Base-by-base conservation (phyloP, 129 eudicot genomes). In the Glebionis coronaria region DNA sequence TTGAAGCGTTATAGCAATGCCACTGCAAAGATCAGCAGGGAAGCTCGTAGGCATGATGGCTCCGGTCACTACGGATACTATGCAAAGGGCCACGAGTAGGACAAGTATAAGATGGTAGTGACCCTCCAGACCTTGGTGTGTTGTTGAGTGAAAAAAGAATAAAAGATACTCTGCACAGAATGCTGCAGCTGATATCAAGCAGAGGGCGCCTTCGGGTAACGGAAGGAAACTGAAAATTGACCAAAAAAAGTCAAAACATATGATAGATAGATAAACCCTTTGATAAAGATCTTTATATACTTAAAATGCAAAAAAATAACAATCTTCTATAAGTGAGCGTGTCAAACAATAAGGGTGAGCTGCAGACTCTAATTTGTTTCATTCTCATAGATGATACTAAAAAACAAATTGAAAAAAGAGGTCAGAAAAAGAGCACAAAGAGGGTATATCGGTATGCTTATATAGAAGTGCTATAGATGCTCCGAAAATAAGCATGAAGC, bases 121-220 rank as follows among this genome's bases (percentile, higher is more conserved):
- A 23, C 96, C 96, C 71, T 92, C 96, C 13, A 88, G 95, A 61
- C 96, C 96, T 68, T 84, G 76, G 67, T 92, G 98, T 21, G 96
- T 84, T 10, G 96, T 88, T 13, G 98, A 92, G 56, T 92, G 98
- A 65, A 88, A 92, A 63, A 73, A 80, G 83, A 92, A 92, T 78
- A 92, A 69, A 12, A 88, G 85, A 66, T 80, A 92, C 72, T 92
- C 98, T 21, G 98, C 95, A 50, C 81, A 77, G 72, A 92, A 92
- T 67, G 95, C 98, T 71, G 96, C 77, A 47, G 98, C 80, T 9
- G 89, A 85, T 15, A 92, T 80, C 42, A 92, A 80, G 72, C 95
- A 80, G 10, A 92, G 68, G 16, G 96, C 87, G 35, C 83, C 95
- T 60, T 88, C 91, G 19, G 96, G 89, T 79, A 86, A 67, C 10